phyloP scores from a whole-genome alignment of 2,329 filamentous ascomycete species.

The Penicillium occitanis region DNA sequence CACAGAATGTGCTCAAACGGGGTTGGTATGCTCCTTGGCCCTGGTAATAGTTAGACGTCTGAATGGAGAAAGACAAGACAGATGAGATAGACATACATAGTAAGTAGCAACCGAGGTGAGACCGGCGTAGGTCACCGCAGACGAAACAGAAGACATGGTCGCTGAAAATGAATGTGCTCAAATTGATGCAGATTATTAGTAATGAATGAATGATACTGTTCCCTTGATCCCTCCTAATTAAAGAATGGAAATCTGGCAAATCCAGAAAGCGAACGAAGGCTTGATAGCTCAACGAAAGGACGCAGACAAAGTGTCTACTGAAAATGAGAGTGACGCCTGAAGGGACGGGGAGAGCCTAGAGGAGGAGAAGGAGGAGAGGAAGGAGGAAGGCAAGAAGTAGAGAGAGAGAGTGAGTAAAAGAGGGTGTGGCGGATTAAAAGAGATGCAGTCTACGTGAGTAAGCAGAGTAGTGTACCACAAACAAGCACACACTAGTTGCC shows the following conservation, averaged over 20 bases:
- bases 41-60: slow-evolving; percentile 47
- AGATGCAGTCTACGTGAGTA: not conserved
- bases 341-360: not conserved
- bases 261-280: slow-evolving; percentile 33
- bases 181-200: slow-evolving; percentile 39
- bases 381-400: slow-evolving; percentile 2
- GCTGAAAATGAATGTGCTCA: slow-evolving; percentile 32
- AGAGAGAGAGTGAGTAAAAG: not conserved
- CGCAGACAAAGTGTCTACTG: slow-evolving; percentile 48
- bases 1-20: slow-evolving; percentile 53
- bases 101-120: slow-evolving; percentile 20
- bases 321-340: slow-evolving; percentile 13
- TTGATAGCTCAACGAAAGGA: slow-evolving; percentile 52
- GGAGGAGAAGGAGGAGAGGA: not conserved
- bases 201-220: slow-evolving; percentile 26
- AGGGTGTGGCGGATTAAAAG: slow-evolving; percentile 3
- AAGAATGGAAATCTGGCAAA: slow-evolving; percentile 40
- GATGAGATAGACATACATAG: slow-evolving; percentile 13
- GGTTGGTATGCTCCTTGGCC: slow-evolving; percentile 55
- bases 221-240: slow-evolving; percentile 29
- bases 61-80: too few relatives aligned
- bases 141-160: slow-evolving; percentile 1
- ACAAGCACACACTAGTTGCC: not conserved
- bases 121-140: slow-evolving; percentile 13
- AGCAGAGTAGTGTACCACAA: not conserved